Base-by-base conservation (phyloP, 228 moss, liverwort and hornwort species). In the Sphagnum magellanicum region DNA sequence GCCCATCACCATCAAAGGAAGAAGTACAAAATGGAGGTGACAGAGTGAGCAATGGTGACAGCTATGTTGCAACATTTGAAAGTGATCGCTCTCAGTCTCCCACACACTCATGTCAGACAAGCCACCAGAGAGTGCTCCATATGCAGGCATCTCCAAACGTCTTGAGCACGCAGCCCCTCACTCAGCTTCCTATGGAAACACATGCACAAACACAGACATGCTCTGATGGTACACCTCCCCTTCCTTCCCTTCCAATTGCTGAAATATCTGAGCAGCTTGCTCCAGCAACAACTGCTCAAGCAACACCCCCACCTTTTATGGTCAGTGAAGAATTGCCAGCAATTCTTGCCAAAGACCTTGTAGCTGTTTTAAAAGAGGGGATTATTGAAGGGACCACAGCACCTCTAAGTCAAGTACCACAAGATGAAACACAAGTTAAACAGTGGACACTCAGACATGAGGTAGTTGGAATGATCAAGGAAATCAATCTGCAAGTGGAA, bases 71-170 rank as follows among this genome's bases (percentile, higher is more conserved):
- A 6, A 79, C 78, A 48, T 80, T 76, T 63, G 86, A 87, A 32
- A 81, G 81, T 63, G 81, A 81, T 63, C 81, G 81, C 53, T 87
- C 80, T 1, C 75, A 72, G 69, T 77, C 75, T 67, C 80, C 74
- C 5, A 74, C 74, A 55, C 78, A 76, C 55, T 73, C 71, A 51
- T 67, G 70, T 10, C 81, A 61, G 63, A 72, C 67, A 69, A 16
- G 5, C 5, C 67, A 69, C 5, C 64, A 55, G 52, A 49, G 48
- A 67, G 69, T 50, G 51, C 72, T 65, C 47, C 66, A 66, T 1
- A 64, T 63, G 63, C 50, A 68, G 57, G 6, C 74, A 11, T 52
- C 79, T 10, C 51, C 52, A 12, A 6, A 8, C 16, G 50, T 52
- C 7, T 32, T 50, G 48, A 76, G 76, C 65, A 61, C 71, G 11